A percentile compares a stretch with the other conserved stretches of the same genome.
These are phyloP conservation scores for Trichoderma brevicompactum DNA, from an alignment of 2,329 filamentous ascomycete species.

Conservation along the genomic window DNA sequence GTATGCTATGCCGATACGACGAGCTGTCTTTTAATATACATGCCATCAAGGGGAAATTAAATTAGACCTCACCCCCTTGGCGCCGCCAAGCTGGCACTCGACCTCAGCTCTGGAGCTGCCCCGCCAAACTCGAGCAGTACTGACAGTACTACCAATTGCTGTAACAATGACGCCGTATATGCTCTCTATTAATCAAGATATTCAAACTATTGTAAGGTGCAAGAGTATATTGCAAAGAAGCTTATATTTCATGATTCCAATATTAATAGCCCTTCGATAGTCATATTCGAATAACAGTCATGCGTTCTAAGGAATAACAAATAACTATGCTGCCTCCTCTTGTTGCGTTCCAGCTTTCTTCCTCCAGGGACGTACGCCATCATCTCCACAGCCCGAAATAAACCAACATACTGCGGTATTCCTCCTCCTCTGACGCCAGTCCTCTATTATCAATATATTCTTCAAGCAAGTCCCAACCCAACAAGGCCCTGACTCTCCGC, in stretches of 20 bases:
- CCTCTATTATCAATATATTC: no score
- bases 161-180: not conserved
- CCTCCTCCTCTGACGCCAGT: not conserved
- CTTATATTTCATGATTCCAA: no score
- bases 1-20: not conserved
- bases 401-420: not conserved
- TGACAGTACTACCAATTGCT: not conserved
- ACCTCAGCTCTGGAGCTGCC: slow-evolving; percentile 21
- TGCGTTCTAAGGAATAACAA: not conserved
- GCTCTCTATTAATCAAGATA: not conserved
- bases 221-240: no score
- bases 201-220: no score
- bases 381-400: not conserved
- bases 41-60: not conserved
- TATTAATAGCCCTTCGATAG: no score
- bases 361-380: not conserved
- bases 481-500: slow-evolving; percentile 31
- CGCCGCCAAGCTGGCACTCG: not conserved
- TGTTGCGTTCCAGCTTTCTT: not conserved
- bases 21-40: not conserved
- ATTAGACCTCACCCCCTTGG: slow-evolving; percentile 17
- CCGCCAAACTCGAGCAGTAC: slow-evolving; percentile 11
- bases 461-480: slow-evolving; percentile 39
- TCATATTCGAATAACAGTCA: no score
- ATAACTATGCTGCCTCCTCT: slow-evolving; percentile 7